phyloP scores from a whole-genome alignment of 2,329 filamentous ascomycete species.

The Cordyceps tenuipes region DNA sequence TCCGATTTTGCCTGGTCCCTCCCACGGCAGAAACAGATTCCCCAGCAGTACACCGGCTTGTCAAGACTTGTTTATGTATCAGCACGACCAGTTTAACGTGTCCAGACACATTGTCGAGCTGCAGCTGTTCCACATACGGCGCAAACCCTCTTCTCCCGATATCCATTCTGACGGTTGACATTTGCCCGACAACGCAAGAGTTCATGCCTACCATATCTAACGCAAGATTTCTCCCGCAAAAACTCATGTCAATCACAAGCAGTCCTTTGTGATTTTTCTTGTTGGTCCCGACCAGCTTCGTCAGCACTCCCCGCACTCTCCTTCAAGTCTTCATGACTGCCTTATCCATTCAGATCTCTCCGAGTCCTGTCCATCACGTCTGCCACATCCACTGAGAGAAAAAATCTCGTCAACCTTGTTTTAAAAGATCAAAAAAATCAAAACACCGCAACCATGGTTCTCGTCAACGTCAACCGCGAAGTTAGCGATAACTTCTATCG shows the following conservation, averaged over 20 bases:
- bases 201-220: conserved; percentile 51
- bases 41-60: conserved; percentile 23
- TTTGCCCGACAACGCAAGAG: conserved; percentile 29
- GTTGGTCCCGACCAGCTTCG: conserved; percentile 14
- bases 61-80: conserved; percentile 74
- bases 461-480: conserved; percentile 97
- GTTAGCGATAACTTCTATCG: conserved; percentile 98
- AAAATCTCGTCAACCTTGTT: neutral
- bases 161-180: conserved; percentile 89
- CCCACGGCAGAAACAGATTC: conserved; percentile 9
- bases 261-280: conserved; percentile 44
- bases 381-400: conserved; percentile 2
- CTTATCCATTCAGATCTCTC: conserved; percentile 11
- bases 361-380: conserved; percentile 9
- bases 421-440: conserved; percentile 6
- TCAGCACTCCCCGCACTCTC: neutral
- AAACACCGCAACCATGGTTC: conserved; percentile 71
- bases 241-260: conserved; percentile 48
- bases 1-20: conserved; percentile 11
- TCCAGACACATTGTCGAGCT: conserved; percentile 94
- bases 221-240: conserved; percentile 38
- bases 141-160: conserved; percentile 85
- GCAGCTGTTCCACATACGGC: conserved; percentile 93
- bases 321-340: conserved; percentile 10
- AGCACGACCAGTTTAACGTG: conserved; percentile 83